Evolutionary conservation across 164 flowering plant genomes (phyloP).

Genomic region (Annona squamosa): DNA sequence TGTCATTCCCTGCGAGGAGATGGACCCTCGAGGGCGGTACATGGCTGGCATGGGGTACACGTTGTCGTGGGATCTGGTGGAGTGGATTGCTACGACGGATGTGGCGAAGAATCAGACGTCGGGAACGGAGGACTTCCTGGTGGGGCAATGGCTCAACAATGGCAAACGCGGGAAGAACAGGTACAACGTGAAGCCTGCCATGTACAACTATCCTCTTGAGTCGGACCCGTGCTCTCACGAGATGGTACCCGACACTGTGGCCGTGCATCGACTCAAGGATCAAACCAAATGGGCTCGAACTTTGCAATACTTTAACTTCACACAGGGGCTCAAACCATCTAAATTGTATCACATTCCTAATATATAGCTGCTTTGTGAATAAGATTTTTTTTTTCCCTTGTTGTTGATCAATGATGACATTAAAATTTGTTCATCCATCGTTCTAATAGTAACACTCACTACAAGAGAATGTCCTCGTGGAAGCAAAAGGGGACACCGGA

Average conservation of each 20-base stretch:
- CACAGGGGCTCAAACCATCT: constrained; percentile 8
- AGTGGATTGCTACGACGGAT: constrained; percentile 7
- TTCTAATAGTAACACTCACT: too few relatives aligned
- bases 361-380: too few relatives aligned
- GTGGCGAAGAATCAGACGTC: constrained; percentile 5
- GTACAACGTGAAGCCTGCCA: constrained; percentile 8
- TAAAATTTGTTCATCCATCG: too few relatives aligned
- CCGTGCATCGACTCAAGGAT: constrained; percentile 20
- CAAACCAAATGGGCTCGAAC: constrained; percentile 17
- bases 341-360: not conserved
- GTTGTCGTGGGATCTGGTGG: constrained; percentile 15
- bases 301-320: constrained; percentile 21
- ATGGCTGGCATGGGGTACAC: constrained; percentile 18
- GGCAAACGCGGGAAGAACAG: constrained; percentile 12
- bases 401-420: too few relatives aligned
- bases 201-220: constrained; percentile 18
- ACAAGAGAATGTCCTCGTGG: too few relatives aligned
- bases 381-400: too few relatives aligned
- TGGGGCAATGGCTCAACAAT: constrained; percentile 7
- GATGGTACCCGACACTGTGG: constrained; percentile 16
- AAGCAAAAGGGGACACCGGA: too few relatives aligned
- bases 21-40: constrained; percentile 6
- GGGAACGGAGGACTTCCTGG: constrained; percentile 10
- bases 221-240: constrained; percentile 15
- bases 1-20: constrained; percentile 7